Evolutionary conservation across 306 rosid species (phyloP), one percentile per base, ranked within the genome.

Genomic region (Vigna unguiculata): DNA sequence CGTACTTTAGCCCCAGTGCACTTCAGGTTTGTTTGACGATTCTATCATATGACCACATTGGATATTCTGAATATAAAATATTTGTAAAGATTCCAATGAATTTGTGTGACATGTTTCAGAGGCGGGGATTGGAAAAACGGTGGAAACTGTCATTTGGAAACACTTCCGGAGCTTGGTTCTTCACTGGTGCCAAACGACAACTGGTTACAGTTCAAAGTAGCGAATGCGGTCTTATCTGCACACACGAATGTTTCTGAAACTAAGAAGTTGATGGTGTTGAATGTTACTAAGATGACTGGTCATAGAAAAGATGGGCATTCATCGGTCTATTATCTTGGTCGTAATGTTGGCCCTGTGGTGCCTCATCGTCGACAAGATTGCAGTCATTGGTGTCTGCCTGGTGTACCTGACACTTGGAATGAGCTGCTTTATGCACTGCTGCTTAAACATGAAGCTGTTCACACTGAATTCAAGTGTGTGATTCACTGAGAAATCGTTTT

Each of bases 351-450:
- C 13, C 88, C 90, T 2, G 87, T 80, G 5, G 21, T 2, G 36
- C 76, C 91, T 46, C 78, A 32, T 43, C 92, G 64, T 22, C 93
- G 97, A 34, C 98, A 93, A 83, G 98, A 93, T 75, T 93, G 98
- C 71, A 93, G 98, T 77, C 98, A 93, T 58, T 93, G 98, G 98
- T 93, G 97, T 81, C 90, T 93, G 24, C 98, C 98, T 51, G 98
- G 98, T 59, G 96, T 91, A 46, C 98, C 98, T 20, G 98, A 93
- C 53, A 19, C 91, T 40, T 93, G 98, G 98, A 93, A 93, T 76
- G 97, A 93, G 71, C 82, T 93, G 22, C 93, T 93, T 3, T 91
- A 85, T 70, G 98, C 98, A 19, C 24, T 87, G 7, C 30, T 87
- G 75, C 81, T 91, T 30, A 93, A 88, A 82, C 64, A 59, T 28